Evolutionary conservation across 192 early-diverging fungal genomes (phyloP), one percentile per base, ranked within the genome.

Genomic region (Coemansia sp.): DNA sequence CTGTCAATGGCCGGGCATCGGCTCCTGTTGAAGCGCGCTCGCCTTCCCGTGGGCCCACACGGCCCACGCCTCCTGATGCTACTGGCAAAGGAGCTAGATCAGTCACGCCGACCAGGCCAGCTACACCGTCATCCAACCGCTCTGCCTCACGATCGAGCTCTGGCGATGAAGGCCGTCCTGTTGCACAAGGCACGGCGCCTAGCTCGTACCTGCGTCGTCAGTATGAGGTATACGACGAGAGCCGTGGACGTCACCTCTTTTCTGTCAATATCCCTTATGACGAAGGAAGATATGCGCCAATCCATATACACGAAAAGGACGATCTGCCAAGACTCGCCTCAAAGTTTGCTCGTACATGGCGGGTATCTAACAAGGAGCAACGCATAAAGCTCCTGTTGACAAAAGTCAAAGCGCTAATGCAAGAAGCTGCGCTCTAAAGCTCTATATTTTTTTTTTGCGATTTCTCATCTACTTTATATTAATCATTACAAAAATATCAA

Each of bases 251-350:
- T 18, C 81, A 83, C 40, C 29, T 78, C 41, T 83, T 72, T 36
- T 83, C 81, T 0, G 73, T 75, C 58, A 83, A 79, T 49, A 73
- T 83, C 8, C 40, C 81, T 13, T 83, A 83, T 15, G 71, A 70
- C 43, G 81, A 83, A 7, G 52, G 66, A 39, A 66, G 76, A 9
- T 75, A 64, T 65, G 76, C 81, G 9, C 73, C 81, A 3, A 83
- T 83, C 43, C 81, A 83, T 62, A 73, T 83, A 18, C 81, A 83
- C 40, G 81, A 83, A 46, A 64, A 46, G 16, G 81, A 83, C 40
- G 76, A 83, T n/a, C 12, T 83, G 33, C 58, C 66, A 24, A 83
- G 76, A 38, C 36, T 72, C 16, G 81, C 76, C 3, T 73, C 76
- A 5, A 83, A 78, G 69, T 83, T 75, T 47, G 70, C 76, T 22